Evolutionary conservation across 352 stramenopile genomes (phyloP), one percentile per base, ranked within the genome.

Genomic region (Phytophthora macrochlamydospora): DNA sequence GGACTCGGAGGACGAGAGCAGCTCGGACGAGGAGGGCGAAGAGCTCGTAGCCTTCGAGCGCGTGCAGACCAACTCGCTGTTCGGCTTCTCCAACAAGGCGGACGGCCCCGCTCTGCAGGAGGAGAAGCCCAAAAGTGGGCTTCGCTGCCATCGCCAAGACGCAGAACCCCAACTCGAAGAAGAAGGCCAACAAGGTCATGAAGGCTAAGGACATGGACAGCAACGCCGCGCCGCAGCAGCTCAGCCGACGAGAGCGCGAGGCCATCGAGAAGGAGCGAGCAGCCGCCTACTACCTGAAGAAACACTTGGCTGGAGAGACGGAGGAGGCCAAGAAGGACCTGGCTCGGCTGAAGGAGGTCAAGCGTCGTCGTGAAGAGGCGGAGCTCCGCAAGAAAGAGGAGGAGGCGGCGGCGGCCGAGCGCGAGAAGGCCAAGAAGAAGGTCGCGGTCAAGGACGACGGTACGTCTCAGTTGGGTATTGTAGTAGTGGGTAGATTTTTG

Each of bases 261-360:
- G 84, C 88, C 37, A 84, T 97, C 18, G 89, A 97, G 72, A 94
- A 95, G 78, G 86, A 95, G 64, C 76, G 71, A 0, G 73, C 84
- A 13, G 74, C 80, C 4, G 84, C 85, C 3, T 78, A 79, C 29
- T 97, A 97, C 73, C 30, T 92, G 68, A 93, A 94, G 79, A 88
- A 89, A 49, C 87, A 95, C 69, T 67, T 95, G 63, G 89, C 87
- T 40, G 88, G 88, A 11, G 84, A 95, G 69, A 97, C 89, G 53
- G 87, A 92, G 1, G 88, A 95, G 57, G 86, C 86, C 9, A 95
- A 97, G 79, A 90, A 90, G 61, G 89, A 97, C 63, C 65, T 95
- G 46, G 85, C 80, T 49, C 84, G 89, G 51, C 71, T 97, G 14
- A 69, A 79, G 13, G 88, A 94, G 55, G 88, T 94, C 24, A 87